Conservation (phyloP, 2,329 filamentous ascomycete genomes). For the Thelonectria discophora region DNA sequence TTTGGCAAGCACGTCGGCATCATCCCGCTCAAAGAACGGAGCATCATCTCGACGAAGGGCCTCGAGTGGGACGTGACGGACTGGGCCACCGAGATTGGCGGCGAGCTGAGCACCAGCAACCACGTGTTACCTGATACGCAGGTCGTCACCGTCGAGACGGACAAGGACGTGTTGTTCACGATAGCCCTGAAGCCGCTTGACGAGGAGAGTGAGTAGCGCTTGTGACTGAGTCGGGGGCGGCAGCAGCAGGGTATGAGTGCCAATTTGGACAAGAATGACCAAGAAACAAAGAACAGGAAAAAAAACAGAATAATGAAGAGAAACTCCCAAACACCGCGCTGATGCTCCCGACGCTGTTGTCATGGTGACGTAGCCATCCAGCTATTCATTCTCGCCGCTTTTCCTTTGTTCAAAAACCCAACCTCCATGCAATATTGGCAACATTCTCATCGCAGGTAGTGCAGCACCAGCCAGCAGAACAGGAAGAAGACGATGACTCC, state of each 20-base stretch:
- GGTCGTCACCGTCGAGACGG: conserved; percentile 70
- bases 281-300: conserved; percentile 23
- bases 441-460: conserved; percentile 70
- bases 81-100: conserved; percentile 82
- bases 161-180: conserved; percentile 76
- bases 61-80: conserved; percentile 90
- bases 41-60: conserved; percentile 80
- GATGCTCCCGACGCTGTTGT: conserved; percentile 33
- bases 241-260: conserved; percentile 26
- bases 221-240: background rate
- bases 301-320: conserved; percentile 26
- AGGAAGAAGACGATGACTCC: conserved; percentile 86
- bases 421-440: conserved; percentile 3
- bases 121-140: conserved; percentile 69
- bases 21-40: conserved; percentile 81
- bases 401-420: conserved; percentile 1
- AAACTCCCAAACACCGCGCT: conserved; percentile 44
- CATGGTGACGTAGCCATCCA: conserved; percentile 22
- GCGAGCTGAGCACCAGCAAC: conserved; percentile 81
- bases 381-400: background rate
- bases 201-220: conserved; percentile 45
- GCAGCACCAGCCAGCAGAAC: conserved; percentile 92
- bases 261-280: conserved; percentile 24
- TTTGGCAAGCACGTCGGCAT: conserved; percentile 88
- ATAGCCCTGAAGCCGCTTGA: conserved; percentile 65